Conservation (phyloP, 306 rosid species). For the Cyamopsis tetragonoloba region DNA sequence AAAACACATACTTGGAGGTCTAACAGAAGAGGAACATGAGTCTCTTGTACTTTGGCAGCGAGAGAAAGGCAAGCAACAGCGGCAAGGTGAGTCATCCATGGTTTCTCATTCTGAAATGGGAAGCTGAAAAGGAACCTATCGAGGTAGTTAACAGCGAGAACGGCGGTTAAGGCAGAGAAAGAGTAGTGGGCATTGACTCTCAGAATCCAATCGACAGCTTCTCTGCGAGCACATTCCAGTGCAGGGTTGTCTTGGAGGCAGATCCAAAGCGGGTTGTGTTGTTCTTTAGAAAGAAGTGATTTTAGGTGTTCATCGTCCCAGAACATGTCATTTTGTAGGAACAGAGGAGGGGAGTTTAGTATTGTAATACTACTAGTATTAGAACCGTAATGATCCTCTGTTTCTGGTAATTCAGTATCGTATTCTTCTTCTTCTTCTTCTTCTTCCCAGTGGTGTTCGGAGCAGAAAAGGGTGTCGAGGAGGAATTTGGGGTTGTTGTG, state of each 20-base stretch:
- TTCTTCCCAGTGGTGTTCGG: conserved; percentile 63
- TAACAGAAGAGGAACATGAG: conserved; percentile 69
- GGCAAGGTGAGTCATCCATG: conserved; percentile 86
- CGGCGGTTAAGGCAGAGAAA: conserved; percentile 68
- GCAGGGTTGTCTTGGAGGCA: conserved; percentile 10
- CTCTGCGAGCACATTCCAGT: conserved; percentile 46
- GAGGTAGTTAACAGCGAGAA: conserved; percentile 75
- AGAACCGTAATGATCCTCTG: conserved; percentile 4
- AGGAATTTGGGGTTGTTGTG: conserved; percentile 29
- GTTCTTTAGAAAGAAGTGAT: conserved; percentile 52
- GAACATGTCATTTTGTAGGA: conserved; percentile 56
- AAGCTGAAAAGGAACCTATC: conserved; percentile 60
- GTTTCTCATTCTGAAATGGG: conserved; percentile 52
- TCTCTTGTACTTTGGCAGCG: conserved; percentile 90
- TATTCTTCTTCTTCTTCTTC: conserved; percentile 12
- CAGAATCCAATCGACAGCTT: conserved; percentile 68
- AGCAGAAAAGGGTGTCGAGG: conserved; percentile 66
- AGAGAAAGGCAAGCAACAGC: conserved; percentile 81
- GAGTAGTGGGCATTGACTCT: conserved; percentile 59
- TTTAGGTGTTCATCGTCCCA: conserved; percentile 75
- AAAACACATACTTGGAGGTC: conserved; percentile 65
- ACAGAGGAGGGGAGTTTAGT: conserved; percentile 9
- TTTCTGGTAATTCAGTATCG: conserved; percentile 23
- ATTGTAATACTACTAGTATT: neutral
- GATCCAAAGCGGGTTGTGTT: conserved; percentile 29